Evolutionary conservation across 2,329 filamentous ascomycete genomes (phyloP), one percentile per base, ranked within the genome.

Genomic region (Diplodia sapinea): DNA sequence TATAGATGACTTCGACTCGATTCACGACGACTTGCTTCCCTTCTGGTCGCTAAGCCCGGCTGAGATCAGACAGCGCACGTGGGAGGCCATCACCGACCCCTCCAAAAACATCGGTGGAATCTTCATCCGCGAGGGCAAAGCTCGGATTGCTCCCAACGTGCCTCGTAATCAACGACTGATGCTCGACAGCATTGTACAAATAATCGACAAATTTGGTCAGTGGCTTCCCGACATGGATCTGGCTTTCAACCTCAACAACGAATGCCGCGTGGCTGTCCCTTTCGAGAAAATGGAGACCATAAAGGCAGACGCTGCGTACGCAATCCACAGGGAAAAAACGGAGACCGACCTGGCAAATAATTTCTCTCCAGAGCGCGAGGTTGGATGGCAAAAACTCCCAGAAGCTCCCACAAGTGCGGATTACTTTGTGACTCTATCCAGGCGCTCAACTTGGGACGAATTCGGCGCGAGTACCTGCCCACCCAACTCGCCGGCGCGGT

Each of bases 161-260:
- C 79, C 82, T 65, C 82, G 82, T 1, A 86, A 86, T 4, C 85
- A 88, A 74, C 79, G 80, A 20, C 87, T 86, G 85, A 86, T 88
- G 83, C 78, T 88, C 9, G 81, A 85, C 38, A 85, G 85, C 29
- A 79, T 85, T 1, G 77, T 82, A 0, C 72, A 78, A 7, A 86
- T 89, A 79, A 85, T 89, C 38, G 78, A 81, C 43, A 79, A 81
- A 1, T 87, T 88, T 70, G 79, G 81, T 1, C 73, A 85, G 66
- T 80, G 82, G 70, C 79, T 89, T 36, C 87, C 87, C 0, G 86
- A 89, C 69, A 89, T 89, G 87, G 86, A 88, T 71, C 74, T 89
- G 47, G 86, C 84, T 0, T 84, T 89, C 76, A 89, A 89, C 69
- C 73, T 88, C n/a, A 87, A 88, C 68, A 86, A 88, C 70, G 86